These are phyloP conservation scores for Fraxinus anomala DNA, from an alignment of 257 asterid genomes.

Conservation along the genomic window DNA sequence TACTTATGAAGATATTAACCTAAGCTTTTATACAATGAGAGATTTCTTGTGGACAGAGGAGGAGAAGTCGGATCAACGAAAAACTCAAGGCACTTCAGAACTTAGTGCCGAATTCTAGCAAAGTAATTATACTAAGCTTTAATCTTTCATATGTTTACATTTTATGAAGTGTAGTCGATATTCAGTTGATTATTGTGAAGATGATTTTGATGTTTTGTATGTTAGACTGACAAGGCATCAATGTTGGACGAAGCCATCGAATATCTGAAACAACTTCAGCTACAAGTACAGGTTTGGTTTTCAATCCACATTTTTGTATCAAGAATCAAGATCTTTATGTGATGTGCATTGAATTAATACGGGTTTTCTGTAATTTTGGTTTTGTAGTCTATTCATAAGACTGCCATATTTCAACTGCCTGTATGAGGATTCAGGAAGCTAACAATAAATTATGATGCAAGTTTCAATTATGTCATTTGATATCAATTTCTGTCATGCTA, in stretches of 20 bases:
- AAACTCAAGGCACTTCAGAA: conserved; percentile 93
- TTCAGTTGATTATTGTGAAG: conserved; percentile 11
- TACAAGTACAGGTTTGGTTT: conserved; percentile 83
- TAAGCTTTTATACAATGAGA: conserved; percentile 26
- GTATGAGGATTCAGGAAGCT: conserved; percentile 9
- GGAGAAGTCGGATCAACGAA: conserved; percentile 95
- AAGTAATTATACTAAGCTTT: conserved; percentile 38
- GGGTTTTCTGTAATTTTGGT: background rate
- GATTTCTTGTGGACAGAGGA: conserved; percentile 59
- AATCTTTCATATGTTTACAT: background rate
- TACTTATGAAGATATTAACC: conserved; percentile 2
- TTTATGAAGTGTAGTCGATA: background rate
- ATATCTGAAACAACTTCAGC: conserved; percentile 94
- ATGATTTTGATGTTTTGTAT: conserved; percentile 28
- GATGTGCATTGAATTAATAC: background rate
- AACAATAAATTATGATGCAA: background rate
- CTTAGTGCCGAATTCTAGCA: conserved; percentile 89
- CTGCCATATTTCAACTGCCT: conserved; percentile 8
- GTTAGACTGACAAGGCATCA: conserved; percentile 93
- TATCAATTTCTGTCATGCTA: background rate
- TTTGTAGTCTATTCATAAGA: background rate
- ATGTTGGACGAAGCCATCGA: conserved; percentile 98
- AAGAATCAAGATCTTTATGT: background rate
- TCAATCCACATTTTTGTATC: conserved; percentile 24
- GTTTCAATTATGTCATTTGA: background rate